phyloP scores from a whole-genome alignment of 169 alveolate genomes.

The Plasmodium coatneyi region DNA sequence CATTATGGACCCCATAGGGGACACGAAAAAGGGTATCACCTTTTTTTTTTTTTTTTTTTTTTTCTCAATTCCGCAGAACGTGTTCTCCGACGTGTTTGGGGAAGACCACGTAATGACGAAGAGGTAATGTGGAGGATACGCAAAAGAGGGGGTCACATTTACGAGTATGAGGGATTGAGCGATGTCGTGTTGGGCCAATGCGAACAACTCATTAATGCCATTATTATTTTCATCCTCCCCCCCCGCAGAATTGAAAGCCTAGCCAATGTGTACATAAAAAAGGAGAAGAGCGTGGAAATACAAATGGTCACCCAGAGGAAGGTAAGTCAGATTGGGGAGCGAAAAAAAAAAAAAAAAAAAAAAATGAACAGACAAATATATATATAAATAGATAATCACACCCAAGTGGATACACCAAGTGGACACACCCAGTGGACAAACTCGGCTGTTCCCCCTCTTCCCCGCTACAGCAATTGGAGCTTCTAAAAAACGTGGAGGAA shows the following conservation, averaged over 20 bases:
- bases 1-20: not conserved
- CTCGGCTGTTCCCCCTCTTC: not conserved
- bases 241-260: constrained; percentile 27
- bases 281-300: constrained; percentile 34
- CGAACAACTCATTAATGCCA: not conserved
- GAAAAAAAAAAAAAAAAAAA: not conserved
- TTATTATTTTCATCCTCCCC: not conserved
- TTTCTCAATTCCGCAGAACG: not conserved
- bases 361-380: not conserved
- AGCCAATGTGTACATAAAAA: constrained; percentile 38
- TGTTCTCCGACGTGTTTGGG: not conserved
- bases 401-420: not conserved
- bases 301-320: constrained; percentile 22
- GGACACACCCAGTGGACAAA: not conserved
- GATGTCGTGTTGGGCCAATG: not conserved
- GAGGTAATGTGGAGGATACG: not conserved
- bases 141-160: not conserved
- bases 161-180: not conserved
- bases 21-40: not conserved
- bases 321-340: constrained; percentile 2
- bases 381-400: not conserved
- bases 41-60: not conserved
- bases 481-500: constrained; percentile 44
- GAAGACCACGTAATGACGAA: not conserved
- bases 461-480: constrained; percentile 24